Conservation (phyloP, 164 flowering plant genomes). For the Berberis thunbergii region DNA sequence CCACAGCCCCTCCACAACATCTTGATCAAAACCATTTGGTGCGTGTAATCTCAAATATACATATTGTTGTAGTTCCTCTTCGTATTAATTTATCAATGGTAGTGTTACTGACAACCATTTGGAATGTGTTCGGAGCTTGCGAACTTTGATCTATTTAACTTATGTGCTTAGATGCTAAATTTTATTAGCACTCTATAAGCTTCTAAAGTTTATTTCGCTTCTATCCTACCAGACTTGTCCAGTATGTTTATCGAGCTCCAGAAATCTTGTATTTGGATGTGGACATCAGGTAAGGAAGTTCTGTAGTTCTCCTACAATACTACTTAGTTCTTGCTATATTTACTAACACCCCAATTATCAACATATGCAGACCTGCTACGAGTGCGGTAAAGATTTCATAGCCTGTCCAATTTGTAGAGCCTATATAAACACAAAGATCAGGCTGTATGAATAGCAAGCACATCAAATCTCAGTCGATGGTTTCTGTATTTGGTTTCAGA, state of each 20-base stretch:
- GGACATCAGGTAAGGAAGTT: constrained; percentile 37
- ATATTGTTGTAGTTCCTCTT: neutral
- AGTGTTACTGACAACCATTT: neutral
- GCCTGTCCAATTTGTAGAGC: constrained; percentile 31
- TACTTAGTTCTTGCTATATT: neutral
- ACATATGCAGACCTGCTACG: constrained; percentile 33
- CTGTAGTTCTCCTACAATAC: neutral
- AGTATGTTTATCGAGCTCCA: constrained; percentile 18
- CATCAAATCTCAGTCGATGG: neutral
- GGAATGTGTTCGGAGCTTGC: no score
- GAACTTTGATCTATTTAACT: neutral
- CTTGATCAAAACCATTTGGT: constrained; percentile 13
- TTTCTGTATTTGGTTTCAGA: no score
- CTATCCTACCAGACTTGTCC: constrained; percentile 25
- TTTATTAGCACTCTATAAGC: neutral
- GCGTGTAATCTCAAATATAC: neutral
- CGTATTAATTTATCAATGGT: neutral
- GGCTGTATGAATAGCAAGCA: constrained; percentile 7
- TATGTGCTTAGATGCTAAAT: neutral
- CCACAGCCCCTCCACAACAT: constrained; percentile 16
- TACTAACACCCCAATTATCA: neutral
- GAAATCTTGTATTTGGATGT: constrained; percentile 40
- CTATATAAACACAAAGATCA: constrained; percentile 21
- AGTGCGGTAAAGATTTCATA: constrained; percentile 26
- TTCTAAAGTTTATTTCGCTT: neutral